Conservation (phyloP, 2,329 filamentous ascomycete genomes). For the Podosphaera fusca region DNA sequence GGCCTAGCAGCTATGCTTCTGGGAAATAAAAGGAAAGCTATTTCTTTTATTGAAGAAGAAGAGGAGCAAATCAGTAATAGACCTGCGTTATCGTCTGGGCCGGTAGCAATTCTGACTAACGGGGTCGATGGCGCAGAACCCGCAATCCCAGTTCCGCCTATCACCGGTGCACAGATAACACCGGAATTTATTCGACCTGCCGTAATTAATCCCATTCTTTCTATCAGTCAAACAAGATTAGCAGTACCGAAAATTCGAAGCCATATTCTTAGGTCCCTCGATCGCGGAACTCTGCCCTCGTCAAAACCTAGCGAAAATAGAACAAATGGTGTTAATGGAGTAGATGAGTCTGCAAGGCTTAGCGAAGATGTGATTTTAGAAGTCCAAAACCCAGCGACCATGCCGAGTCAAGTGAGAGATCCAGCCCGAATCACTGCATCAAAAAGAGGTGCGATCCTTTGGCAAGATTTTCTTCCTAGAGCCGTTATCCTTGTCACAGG, state of each 20-base stretch:
- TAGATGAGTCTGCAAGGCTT: slow-evolving; percentile 37
- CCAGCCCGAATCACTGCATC: slow-evolving; percentile 66
- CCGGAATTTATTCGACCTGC: slow-evolving; percentile 77
- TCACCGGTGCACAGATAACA: slow-evolving; percentile 38
- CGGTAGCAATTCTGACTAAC: slow-evolving; percentile 53
- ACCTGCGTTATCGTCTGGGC: slow-evolving; percentile 36
- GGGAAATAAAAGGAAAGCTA: slow-evolving; percentile 77
- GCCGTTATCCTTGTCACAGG: slow-evolving; percentile 78
- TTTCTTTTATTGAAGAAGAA: slow-evolving; percentile 46
- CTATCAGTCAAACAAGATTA: slow-evolving; percentile 62
- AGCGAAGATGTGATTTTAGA: slow-evolving; percentile 61
- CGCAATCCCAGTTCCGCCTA: slow-evolving; percentile 36
- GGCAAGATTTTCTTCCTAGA: slow-evolving; percentile 82
- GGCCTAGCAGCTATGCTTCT: slow-evolving; percentile 68
- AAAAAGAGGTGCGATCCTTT: slow-evolving; percentile 58
- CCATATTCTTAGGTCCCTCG: slow-evolving; percentile 62
- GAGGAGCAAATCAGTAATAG: slow-evolving; percentile 35
- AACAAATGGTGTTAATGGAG: slow-evolving; percentile 18
- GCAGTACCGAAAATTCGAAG: slow-evolving; percentile 71
- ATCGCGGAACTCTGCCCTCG: slow-evolving; percentile 31
- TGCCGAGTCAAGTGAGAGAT: slow-evolving; percentile 42
- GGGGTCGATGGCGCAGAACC: slow-evolving; percentile 57
- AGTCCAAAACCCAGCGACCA: slow-evolving; percentile 54
- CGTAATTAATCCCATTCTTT: slow-evolving; percentile 59
- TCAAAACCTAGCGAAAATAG: slow-evolving; percentile 15